These are phyloP conservation scores for Adansonia grandidieri DNA, from an alignment of 441 rosid species.

Conservation along the genomic window DNA sequence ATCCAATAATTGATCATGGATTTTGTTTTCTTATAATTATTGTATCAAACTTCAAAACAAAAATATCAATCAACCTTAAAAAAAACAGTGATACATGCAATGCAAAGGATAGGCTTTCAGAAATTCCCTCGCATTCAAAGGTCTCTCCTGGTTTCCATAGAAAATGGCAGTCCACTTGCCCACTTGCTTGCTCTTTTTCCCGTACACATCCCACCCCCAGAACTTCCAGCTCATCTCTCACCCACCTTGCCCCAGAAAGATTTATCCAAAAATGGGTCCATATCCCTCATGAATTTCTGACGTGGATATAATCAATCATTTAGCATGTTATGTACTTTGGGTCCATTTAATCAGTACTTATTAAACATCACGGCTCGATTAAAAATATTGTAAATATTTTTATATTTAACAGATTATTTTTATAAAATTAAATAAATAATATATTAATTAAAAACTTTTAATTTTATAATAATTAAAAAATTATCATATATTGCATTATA, in stretches of 20 bases:
- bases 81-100: too few species aligned
- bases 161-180: neutral
- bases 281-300: neutral
- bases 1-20: slow-evolving; percentile 26
- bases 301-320: neutral
- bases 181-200: neutral
- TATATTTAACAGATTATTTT: too few species aligned
- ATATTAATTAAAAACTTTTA: too few species aligned
- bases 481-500: neutral
- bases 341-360: too few species aligned
- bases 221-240: neutral
- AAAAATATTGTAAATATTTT: too few species aligned
- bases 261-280: neutral
- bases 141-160: neutral
- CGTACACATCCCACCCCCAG: neutral
- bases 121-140: neutral
- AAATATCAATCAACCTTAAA: neutral
- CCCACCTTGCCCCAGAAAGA: neutral
- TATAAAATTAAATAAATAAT: too few species aligned
- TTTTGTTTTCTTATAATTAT: neutral
- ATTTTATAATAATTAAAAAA: too few species aligned
- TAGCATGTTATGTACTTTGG: too few species aligned
- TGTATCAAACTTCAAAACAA: neutral
- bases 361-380: too few species aligned
- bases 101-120: neutral